These are phyloP conservation scores for Phtheirospermum japonicum DNA, from an alignment of 257 asterid genomes.

Conservation along the genomic window DNA sequence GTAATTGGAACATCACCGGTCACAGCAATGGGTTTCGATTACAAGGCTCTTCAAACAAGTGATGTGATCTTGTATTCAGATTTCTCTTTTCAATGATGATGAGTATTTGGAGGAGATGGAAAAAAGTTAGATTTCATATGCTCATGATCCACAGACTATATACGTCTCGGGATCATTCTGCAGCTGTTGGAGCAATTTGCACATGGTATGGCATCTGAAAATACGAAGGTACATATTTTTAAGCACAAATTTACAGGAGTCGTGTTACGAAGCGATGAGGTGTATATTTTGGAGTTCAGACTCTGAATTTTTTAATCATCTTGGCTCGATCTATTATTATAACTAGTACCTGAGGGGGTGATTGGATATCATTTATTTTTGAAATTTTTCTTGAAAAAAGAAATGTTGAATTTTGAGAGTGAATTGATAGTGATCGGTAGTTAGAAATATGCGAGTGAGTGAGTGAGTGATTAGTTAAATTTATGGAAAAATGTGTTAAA, in stretches of 20 bases:
- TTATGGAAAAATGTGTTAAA: too few species aligned
- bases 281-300: conserved; percentile 19
- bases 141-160: conserved; percentile 61
- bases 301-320: not conserved
- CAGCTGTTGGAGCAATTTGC: conserved; percentile 75
- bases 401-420: too few species aligned
- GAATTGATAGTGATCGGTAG: too few species aligned
- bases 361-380: too few species aligned
- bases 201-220: conserved; percentile 44
- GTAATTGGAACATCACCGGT: conserved; percentile 71
- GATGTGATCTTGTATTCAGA: conserved; percentile 74
- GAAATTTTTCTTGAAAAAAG: too few species aligned
- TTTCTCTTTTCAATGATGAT: conserved; percentile 38
- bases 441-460: too few species aligned
- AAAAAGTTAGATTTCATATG: conserved; percentile 68
- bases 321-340: not conserved
- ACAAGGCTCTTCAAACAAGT: conserved; percentile 51
- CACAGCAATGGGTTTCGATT: conserved; percentile 55
- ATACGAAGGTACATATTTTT: conserved; percentile 47
- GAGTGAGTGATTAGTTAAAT: too few species aligned
- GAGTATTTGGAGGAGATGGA: conserved; percentile 64
- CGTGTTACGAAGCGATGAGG: conserved; percentile 8
- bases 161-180: conserved; percentile 61
- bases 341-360: too few species aligned
- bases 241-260: not conserved